These are phyloP conservation scores for Pseudomonodictys pantanalensis DNA, from an alignment of 495 filamentous ascomycete species.

Conservation along the genomic window DNA sequence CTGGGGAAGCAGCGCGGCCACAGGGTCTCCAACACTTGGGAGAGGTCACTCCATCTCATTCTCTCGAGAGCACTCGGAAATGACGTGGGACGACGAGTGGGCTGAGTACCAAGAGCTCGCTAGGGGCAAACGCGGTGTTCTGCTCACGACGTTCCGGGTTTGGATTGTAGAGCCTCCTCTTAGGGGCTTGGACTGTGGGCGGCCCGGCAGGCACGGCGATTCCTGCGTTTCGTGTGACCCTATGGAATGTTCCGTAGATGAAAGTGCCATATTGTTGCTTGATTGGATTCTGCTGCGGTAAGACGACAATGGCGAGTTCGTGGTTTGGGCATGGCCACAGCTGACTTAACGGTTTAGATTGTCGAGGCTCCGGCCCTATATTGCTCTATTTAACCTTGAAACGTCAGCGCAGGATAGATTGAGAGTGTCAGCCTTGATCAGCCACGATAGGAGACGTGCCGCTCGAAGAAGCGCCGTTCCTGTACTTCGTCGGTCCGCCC, in stretches of 20 bases:
- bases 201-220: not conserved
- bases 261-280: not conserved
- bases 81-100: not conserved
- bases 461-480: no score
- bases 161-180: constrained; percentile 20
- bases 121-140: constrained; percentile 8
- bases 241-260: constrained; percentile 21
- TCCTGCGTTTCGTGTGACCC: not conserved
- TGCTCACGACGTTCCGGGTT: constrained; percentile 14
- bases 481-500: no score
- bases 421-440: constrained; percentile 10
- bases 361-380: constrained; percentile 12
- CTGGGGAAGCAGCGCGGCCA: not conserved
- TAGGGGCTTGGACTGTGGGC: constrained; percentile 1
- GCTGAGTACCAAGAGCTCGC: constrained; percentile 8
- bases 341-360: constrained; percentile 10
- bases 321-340: constrained; percentile 15
- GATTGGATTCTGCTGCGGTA: constrained; percentile 12
- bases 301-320: constrained; percentile 12
- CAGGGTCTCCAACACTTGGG: no score
- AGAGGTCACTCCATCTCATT: not conserved
- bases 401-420: constrained; percentile 21
- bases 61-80: not conserved
- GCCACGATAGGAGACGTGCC: constrained; percentile 7
- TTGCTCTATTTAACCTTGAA: constrained; percentile 20